Conservation (phyloP, 805 yeast species). For the Yarrowia sp. region DNA sequence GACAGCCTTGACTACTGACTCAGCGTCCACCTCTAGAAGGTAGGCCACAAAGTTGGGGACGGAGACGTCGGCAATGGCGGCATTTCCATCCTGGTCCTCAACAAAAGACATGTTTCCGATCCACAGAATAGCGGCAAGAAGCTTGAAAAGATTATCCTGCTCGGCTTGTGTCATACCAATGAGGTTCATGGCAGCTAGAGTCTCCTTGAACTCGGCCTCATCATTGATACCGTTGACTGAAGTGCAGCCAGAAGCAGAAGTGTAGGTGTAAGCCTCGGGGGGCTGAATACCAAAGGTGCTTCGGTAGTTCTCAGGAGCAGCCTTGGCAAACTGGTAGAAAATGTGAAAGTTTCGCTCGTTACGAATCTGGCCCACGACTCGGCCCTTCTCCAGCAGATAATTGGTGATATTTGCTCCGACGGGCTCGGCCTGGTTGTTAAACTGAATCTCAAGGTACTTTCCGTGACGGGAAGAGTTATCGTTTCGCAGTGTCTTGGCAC, state of each 20-base stretch:
- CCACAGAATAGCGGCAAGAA: constrained; percentile 86
- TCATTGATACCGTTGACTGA: constrained; percentile 87
- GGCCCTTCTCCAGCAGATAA: constrained; percentile 86
- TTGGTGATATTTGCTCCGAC: constrained; percentile 95
- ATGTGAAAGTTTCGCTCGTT: constrained; percentile 96
- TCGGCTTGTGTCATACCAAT: constrained; percentile 81
- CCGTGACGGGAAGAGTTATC: constrained; percentile 92
- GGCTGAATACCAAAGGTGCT: constrained; percentile 84
- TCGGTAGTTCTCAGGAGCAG: constrained; percentile 80
- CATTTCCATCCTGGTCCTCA: constrained; percentile 84
- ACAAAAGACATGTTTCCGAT: constrained; percentile 84
- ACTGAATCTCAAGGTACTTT: constrained; percentile 85
- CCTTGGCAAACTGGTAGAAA: constrained; percentile 91
- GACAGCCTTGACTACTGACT: constrained; percentile 60
- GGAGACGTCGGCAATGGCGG: constrained; percentile 74
- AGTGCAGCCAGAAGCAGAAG: constrained; percentile 81
- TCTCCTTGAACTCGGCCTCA: constrained; percentile 69
- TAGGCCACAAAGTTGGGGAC: constrained; percentile 96
- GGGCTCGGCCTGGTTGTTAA: constrained; percentile 79
- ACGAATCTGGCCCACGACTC: constrained; percentile 92
- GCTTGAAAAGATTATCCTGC: constrained; percentile 84
- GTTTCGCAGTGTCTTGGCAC: constrained; percentile 87
- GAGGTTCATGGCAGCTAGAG: constrained; percentile 78
- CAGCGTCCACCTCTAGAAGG: constrained; percentile 73
- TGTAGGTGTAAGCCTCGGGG: constrained; percentile 89